Evolutionary conservation across 768 basidiomycete species (phyloP), one percentile per base, ranked within the genome.

Genomic region (Cubamyces lactineus): DNA sequence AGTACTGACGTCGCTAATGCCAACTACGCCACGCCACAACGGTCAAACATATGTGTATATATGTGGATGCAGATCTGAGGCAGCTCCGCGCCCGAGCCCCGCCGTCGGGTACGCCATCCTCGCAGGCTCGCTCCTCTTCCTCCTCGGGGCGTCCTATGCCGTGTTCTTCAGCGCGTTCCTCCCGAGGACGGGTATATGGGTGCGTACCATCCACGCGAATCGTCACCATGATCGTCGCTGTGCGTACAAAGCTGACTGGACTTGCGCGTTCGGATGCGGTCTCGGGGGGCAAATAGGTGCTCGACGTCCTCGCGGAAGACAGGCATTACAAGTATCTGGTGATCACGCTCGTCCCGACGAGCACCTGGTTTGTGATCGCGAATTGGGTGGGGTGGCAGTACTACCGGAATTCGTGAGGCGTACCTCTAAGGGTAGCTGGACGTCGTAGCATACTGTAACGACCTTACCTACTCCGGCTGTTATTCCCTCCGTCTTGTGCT

Each of bases 301-400:
- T 94, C 61, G 86, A 89, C 71, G 68, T 75, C 53, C 77, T 95
- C 11, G 86, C 84, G 1, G 68, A 75, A 42, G 95, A 96, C 76
- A 84, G 79, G 23, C 92, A 97, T 71, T 96, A 96, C 85, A 96
- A 95, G 76, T 97, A 96, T 75, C 85, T 96, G 67, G 69, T 76
- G 30, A 75, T 95, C 12, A 76, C 97, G 41, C 78, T 95, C 46
- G 82, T 98, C 47, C 94, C 96, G 13, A 87, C 88, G 8, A 85
- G 82, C 11, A 81, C 89, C 42, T 95, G 93, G 75, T 96, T 95
- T 74, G 91, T 94, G 55, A 98, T 98, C 69, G 94, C 94, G 43
- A 98, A 98, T 70, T 98, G 96, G 96, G 92, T 96, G 41, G 96
- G 96, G 43, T 98, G 95, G 94, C 94, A 98, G 74, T 97, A 94